These are phyloP conservation scores for Silene conica DNA, from an alignment of 148 eudicot species.

Conservation along the genomic window DNA sequence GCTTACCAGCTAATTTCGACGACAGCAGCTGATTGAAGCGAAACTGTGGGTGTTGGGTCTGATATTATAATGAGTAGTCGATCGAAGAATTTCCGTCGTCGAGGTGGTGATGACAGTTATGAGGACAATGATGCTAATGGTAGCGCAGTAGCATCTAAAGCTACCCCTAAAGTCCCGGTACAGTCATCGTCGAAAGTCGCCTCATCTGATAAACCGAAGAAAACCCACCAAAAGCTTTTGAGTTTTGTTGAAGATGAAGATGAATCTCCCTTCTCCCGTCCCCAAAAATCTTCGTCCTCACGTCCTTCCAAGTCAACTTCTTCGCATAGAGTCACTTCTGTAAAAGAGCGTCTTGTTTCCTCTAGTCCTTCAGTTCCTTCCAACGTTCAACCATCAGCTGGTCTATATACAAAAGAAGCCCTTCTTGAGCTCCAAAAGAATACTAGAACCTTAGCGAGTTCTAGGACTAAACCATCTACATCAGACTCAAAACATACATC, in stretches of 20 bases:
- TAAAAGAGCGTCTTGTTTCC: slow-evolving; percentile 45
- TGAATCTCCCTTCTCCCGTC: slow-evolving; percentile 45
- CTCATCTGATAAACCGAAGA: slow-evolving; percentile 35
- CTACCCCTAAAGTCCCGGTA: slow-evolving; percentile 12
- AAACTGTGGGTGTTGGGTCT: background rate
- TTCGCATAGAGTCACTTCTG: slow-evolving; percentile 49
- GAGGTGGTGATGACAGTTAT: slow-evolving; percentile 42
- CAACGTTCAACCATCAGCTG: slow-evolving; percentile 77
- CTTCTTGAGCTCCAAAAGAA: slow-evolving; percentile 80
- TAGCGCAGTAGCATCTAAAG: slow-evolving; percentile 17
- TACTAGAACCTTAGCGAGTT: slow-evolving; percentile 53
- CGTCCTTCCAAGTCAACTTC: slow-evolving; percentile 40
- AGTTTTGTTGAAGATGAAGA: slow-evolving; percentile 85
- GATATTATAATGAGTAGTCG: slow-evolving; percentile 38
- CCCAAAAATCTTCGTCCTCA: slow-evolving; percentile 33
- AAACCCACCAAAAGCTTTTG: slow-evolving; percentile 54
- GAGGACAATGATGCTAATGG: slow-evolving; percentile 36
- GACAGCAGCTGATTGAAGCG: background rate
- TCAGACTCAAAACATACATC: slow-evolving; percentile 25
- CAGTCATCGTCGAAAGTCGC: slow-evolving; percentile 28
- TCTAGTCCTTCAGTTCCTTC: slow-evolving; percentile 34
- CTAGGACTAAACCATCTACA: slow-evolving; percentile 28
- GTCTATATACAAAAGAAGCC: slow-evolving; percentile 78
- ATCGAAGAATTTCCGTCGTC: slow-evolving; percentile 77
- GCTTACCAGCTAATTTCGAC: background rate